Percentiles rank a stretch among this genome's conserved stretches.
Evolutionary conservation across 2,329 filamentous ascomycete genomes (phyloP).

Genomic region (Diaporthe vaccinii): DNA sequence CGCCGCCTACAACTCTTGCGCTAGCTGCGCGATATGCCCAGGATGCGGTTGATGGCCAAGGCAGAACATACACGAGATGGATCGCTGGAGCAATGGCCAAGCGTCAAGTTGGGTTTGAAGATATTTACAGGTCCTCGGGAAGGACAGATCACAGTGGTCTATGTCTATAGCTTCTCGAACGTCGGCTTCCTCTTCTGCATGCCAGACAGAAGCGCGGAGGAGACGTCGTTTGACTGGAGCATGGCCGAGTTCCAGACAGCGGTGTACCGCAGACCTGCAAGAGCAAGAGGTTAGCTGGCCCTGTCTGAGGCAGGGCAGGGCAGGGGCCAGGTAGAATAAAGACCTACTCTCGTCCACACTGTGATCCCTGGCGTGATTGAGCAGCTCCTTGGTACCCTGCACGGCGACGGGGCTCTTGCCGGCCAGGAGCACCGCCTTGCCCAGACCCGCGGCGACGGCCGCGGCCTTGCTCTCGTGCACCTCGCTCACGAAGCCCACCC

Average conservation of each 20-base stretch:
- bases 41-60: not conserved
- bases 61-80: not conserved
- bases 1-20: not conserved
- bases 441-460: constrained; percentile 73
- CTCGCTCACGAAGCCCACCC: constrained; percentile 78
- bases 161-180: constrained; percentile 82
- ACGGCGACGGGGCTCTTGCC: constrained; percentile 90
- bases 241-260: constrained; percentile 88
- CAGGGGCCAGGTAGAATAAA: constrained; percentile 17
- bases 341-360: constrained; percentile 79
- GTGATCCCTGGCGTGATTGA: constrained; percentile 87
- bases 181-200: constrained; percentile 83
- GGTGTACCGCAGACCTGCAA: constrained; percentile 81
- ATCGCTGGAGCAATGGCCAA: not conserved
- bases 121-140: not conserved
- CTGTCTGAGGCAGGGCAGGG: not conserved
- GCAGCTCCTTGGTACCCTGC: constrained; percentile 86
- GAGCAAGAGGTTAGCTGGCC: constrained; percentile 27
- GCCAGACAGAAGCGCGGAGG: constrained; percentile 80
- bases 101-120: not conserved
- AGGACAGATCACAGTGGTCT: not conserved
- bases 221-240: constrained; percentile 84
- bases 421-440: constrained; percentile 76
- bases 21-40: not conserved
- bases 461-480: constrained; percentile 74